Percentiles rank a stretch among this genome's conserved stretches.
These are phyloP conservation scores for Auriscalpium orientale DNA, from an alignment of 768 basidiomycete species.

Conservation along the genomic window DNA sequence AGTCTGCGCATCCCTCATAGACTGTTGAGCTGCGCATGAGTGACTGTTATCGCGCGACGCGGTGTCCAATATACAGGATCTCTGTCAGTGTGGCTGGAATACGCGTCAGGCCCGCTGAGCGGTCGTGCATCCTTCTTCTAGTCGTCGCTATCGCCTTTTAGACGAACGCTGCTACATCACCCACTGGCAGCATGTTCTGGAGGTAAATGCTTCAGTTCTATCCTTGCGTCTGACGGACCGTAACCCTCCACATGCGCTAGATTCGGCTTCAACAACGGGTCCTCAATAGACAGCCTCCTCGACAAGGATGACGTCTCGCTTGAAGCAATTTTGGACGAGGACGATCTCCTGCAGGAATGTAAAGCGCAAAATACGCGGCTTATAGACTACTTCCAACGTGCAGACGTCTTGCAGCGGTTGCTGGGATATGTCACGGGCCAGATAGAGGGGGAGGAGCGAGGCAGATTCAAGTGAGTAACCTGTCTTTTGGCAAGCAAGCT, in stretches of 20 bases:
- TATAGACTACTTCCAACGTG: slow-evolving; percentile 78
- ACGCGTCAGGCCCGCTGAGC: too few relatives aligned
- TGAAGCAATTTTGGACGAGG: slow-evolving; percentile 88
- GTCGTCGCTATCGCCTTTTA: too few relatives aligned
- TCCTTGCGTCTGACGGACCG: not conserved
- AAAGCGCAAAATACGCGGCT: slow-evolving; percentile 88
- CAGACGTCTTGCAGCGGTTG: slow-evolving; percentile 73
- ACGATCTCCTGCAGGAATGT: slow-evolving; percentile 91
- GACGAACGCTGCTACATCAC: too few relatives aligned
- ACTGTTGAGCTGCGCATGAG: too few relatives aligned
- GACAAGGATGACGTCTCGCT: slow-evolving; percentile 86
- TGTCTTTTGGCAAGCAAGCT: slow-evolving; percentile 3
- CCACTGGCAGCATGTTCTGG: slow-evolving; percentile 12
- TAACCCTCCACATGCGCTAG: slow-evolving; percentile 28
- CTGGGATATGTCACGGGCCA: slow-evolving; percentile 83
- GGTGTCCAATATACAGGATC: too few relatives aligned
- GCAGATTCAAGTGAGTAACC: slow-evolving; percentile 69
- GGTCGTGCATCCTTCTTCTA: too few relatives aligned
- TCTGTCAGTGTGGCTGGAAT: too few relatives aligned
- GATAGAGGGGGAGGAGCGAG: slow-evolving; percentile 73
- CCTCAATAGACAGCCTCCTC: slow-evolving; percentile 82
- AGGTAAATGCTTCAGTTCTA: slow-evolving; percentile 8
- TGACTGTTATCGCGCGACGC: too few relatives aligned
- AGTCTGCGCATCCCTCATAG: too few relatives aligned
- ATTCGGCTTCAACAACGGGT: slow-evolving; percentile 88